Evolutionary conservation across 2,329 filamentous ascomycete genomes (phyloP).

Genomic region (Colletotrichum incanum): DNA sequence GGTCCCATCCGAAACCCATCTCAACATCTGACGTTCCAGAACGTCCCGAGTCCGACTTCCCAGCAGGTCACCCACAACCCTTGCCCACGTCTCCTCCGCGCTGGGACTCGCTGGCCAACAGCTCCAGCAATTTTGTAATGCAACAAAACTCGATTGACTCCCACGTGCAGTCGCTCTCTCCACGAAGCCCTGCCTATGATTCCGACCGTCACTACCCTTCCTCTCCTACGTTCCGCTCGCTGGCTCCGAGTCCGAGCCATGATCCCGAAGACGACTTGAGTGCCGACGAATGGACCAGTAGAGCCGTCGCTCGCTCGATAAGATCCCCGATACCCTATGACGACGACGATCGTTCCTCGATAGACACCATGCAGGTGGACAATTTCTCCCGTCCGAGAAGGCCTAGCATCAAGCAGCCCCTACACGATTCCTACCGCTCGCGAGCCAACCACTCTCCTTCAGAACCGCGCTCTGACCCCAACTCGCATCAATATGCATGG

Average conservation of each 20-base stretch:
- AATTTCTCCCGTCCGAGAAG: slow-evolving; percentile 75
- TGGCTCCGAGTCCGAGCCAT: slow-evolving; percentile 36
- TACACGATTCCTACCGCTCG: slow-evolving; percentile 53
- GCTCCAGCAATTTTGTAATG: slow-evolving; percentile 41
- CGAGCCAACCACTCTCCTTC: slow-evolving; percentile 48
- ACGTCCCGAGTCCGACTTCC: slow-evolving; percentile 31
- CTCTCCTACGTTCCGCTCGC: slow-evolving; percentile 51
- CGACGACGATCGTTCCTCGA: slow-evolving; percentile 46
- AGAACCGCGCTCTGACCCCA: slow-evolving; percentile 47
- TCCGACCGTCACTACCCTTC: slow-evolving; percentile 51
- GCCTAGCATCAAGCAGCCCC: slow-evolving; percentile 64
- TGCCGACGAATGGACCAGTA: slow-evolving; percentile 45
- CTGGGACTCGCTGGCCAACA: slow-evolving; percentile 62
- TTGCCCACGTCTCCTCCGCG: slow-evolving; percentile 56
- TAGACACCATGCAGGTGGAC: slow-evolving; percentile 54
- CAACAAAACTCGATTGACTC: slow-evolving; percentile 35
- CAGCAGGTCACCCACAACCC: slow-evolving; percentile 49
- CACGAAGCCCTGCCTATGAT: slow-evolving; percentile 48
- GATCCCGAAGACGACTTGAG: slow-evolving; percentile 42
- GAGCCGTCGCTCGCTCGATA: slow-evolving; percentile 38
- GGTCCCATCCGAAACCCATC: slow-evolving; percentile 41
- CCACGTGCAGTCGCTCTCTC: slow-evolving; percentile 30
- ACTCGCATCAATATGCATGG: slow-evolving; percentile 52
- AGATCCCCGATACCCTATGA: slow-evolving; percentile 45
- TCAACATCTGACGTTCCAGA: slow-evolving; percentile 42